A percentile compares a stretch with the other conserved stretches of the same genome.
Conservation (phyloP, 768 basidiomycete species). For the Lactarius deliciosus region DNA sequence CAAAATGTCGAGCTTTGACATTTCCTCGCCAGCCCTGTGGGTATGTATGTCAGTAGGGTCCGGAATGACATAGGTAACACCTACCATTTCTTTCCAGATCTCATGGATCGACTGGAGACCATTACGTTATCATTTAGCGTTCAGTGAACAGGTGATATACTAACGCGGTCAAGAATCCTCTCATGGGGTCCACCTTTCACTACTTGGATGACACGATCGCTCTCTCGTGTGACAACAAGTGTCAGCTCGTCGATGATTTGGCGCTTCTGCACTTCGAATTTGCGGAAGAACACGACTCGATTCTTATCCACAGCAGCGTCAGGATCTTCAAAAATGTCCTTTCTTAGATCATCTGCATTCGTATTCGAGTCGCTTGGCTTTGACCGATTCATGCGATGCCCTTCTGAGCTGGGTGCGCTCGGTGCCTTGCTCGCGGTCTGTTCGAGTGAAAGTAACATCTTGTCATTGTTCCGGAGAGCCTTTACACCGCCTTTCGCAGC, state of each 20-base stretch:
- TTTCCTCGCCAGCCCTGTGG: conserved; percentile 28
- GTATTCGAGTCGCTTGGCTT: background rate
- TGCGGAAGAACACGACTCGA: conserved; percentile 28
- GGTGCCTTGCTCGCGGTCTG: conserved; percentile 21
- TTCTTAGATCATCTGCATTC: conserved; percentile 11
- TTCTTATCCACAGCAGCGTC: conserved; percentile 30
- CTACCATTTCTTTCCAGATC: conserved; percentile 31
- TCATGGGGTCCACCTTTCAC: conserved; percentile 33
- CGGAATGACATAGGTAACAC: background rate
- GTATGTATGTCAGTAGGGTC: background rate
- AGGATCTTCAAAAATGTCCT: conserved; percentile 32
- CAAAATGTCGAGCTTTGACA: conserved; percentile 28
- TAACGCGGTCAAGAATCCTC: conserved; percentile 27
- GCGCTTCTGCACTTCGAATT: conserved; percentile 30
- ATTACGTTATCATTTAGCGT: background rate
- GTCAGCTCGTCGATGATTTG: conserved; percentile 26
- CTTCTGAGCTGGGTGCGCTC: background rate
- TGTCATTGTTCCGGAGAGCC: conserved; percentile 28
- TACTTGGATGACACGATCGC: conserved; percentile 24
- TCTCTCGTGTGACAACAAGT: conserved; percentile 28
- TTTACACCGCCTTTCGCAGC: conserved; percentile 31
- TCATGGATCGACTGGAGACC: conserved; percentile 13
- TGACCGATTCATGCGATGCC: background rate
- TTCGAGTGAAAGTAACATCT: conserved; percentile 28
- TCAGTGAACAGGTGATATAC: background rate